Percentiles rank a stretch among this genome's conserved stretches.
Conservation (phyloP, 169 alveolate genomes). For the Amoebophrya sp. region DNA sequence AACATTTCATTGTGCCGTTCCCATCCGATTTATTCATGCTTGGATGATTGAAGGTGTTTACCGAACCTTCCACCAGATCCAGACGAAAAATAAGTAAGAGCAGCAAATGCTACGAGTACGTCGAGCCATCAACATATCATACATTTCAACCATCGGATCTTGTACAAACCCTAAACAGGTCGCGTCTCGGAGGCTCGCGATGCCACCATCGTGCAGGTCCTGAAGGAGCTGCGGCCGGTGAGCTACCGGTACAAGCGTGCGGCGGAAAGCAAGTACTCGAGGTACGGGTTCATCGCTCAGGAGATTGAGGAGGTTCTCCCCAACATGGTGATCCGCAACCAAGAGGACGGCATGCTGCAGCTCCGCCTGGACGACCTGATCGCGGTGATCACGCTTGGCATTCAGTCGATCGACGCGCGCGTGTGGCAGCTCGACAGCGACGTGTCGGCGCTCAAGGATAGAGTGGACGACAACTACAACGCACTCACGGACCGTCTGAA, state of each 20-base stretch:
- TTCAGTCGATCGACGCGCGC: neutral
- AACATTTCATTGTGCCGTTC: neutral
- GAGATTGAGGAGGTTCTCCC: neutral
- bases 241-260: neutral
- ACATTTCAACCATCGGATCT: neutral
- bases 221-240: constrained; percentile 4
- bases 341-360: neutral
- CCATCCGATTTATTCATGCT: neutral
- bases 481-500: neutral
- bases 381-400: neutral
- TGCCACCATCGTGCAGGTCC: neutral
- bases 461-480: neutral
- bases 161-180: neutral
- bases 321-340: neutral
- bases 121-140: neutral
- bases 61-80: neutral
- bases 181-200: neutral
- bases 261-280: neutral
- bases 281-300: constrained; percentile 13
- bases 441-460: neutral
- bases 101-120: too few species aligned
- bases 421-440: neutral
- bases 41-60: neutral
- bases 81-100: neutral
- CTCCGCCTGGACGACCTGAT: neutral